Evolutionary conservation across 345 rosid genomes (phyloP).

Genomic region (Bretschneidera sinensis): DNA sequence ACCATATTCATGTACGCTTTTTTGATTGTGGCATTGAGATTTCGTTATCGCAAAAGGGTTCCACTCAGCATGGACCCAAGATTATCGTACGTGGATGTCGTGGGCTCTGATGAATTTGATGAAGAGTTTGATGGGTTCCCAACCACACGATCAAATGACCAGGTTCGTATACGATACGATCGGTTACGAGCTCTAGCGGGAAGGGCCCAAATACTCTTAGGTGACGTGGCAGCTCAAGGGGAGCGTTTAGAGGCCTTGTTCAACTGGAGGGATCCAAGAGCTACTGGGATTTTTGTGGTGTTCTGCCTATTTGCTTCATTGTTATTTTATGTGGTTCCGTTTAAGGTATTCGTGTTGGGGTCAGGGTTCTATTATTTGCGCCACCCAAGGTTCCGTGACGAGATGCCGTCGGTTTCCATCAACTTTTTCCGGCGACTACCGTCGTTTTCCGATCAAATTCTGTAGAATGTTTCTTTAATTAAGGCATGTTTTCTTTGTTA

Average conservation of each 20-base stretch:
- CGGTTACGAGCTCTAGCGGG: conserved; percentile 80
- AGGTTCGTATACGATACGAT: conserved; percentile 65
- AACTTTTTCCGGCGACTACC: conserved; percentile 87
- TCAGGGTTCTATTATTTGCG: conserved; percentile 68
- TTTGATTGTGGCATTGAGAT: conserved; percentile 45
- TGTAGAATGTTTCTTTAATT: conserved; percentile 19
- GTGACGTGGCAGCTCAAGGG: conserved; percentile 86
- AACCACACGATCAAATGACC: conserved; percentile 45
- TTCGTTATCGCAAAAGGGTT: conserved; percentile 49
- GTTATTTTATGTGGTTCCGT: conserved; percentile 66
- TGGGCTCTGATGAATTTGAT: conserved; percentile 69
- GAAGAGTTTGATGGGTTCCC: conserved; percentile 89
- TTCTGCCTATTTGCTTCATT: conserved; percentile 63
- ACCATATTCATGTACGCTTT: conserved; percentile 83
- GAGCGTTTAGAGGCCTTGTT: conserved; percentile 75
- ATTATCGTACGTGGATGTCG: conserved; percentile 58
- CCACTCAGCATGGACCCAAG: conserved; percentile 56
- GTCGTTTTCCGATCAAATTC: conserved; percentile 73
- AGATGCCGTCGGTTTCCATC: conserved; percentile 70
- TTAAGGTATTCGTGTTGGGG: conserved; percentile 53
- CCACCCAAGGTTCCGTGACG: conserved; percentile 84
- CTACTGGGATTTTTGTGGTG: conserved; percentile 70
- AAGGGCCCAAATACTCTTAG: conserved; percentile 66
- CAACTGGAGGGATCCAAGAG: conserved; percentile 87
- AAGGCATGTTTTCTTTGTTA: no score